Conservation (phyloP, 805 yeast species). For the Candida andamanensis region DNA sequence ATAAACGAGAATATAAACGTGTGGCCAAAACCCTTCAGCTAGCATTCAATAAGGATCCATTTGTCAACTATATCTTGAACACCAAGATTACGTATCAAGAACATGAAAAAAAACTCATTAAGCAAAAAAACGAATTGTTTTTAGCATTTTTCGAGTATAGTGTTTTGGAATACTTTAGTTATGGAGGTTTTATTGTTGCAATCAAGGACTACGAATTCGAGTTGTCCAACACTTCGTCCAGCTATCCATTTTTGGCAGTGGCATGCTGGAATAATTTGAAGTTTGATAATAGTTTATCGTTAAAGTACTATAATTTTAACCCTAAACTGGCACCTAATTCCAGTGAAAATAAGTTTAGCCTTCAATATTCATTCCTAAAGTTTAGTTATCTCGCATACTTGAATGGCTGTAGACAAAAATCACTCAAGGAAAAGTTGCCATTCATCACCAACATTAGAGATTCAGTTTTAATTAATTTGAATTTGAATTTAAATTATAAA, state of each 20-base stretch:
- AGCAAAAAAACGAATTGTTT: slow-evolving; percentile 30
- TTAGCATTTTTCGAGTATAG: slow-evolving; percentile 49
- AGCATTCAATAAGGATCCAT: slow-evolving; percentile 52
- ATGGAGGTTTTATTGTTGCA: slow-evolving; percentile 47
- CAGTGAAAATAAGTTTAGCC: slow-evolving; percentile 4
- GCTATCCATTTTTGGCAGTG: slow-evolving; percentile 47
- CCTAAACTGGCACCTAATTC: slow-evolving; percentile 3
- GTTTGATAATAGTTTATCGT: slow-evolving; percentile 11
- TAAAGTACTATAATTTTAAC: slow-evolving; percentile 9
- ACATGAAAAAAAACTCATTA: slow-evolving; percentile 26
- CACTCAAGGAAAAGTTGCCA: slow-evolving; percentile 46
- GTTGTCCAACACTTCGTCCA: slow-evolving; percentile 10
- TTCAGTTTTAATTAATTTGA: slow-evolving; percentile 37
- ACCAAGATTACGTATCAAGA: slow-evolving; percentile 28
- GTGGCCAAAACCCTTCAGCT: slow-evolving; percentile 51
- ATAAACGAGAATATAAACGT: slow-evolving; percentile 45
- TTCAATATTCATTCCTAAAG: slow-evolving; percentile 20
- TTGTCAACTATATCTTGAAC: slow-evolving; percentile 45
- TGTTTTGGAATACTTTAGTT: slow-evolving; percentile 45
- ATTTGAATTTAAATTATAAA: slow-evolving; percentile 21
- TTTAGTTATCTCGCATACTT: slow-evolving; percentile 30
- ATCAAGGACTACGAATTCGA: slow-evolving; percentile 47
- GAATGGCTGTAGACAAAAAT: slow-evolving; percentile 43
- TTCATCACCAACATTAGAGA: slow-evolving; percentile 40
- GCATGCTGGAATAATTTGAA: slow-evolving; percentile 40